These are phyloP conservation scores for Arthroderma sp. DNA, from an alignment of 2,329 filamentous ascomycete species.

Conservation along the genomic window DNA sequence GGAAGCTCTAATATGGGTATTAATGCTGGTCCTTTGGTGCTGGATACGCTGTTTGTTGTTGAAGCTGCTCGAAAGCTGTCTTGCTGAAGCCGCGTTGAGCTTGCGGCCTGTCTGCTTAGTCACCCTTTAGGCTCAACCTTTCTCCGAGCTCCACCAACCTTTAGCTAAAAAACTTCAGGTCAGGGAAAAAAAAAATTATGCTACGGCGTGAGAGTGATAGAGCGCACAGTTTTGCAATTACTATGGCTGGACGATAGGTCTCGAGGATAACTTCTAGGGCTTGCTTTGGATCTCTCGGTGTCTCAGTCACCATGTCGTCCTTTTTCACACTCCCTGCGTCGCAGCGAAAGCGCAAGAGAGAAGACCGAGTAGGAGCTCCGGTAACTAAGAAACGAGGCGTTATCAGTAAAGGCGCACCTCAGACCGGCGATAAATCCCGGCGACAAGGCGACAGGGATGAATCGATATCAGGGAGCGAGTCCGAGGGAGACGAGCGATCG, in stretches of 20 bases:
- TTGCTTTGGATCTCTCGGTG: background rate
- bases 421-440: slow-evolving; percentile 28
- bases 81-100: slow-evolving; percentile 26
- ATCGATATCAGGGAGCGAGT: slow-evolving; percentile 77
- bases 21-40: background rate
- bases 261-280: background rate
- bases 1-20: background rate
- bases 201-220: background rate
- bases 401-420: slow-evolving; percentile 23
- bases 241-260: background rate
- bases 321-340: slow-evolving; percentile 86
- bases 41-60: background rate
- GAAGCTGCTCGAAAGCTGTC: slow-evolving; percentile 1
- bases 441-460: slow-evolving; percentile 46
- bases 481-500: slow-evolving; percentile 51
- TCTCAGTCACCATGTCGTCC: slow-evolving; percentile 58
- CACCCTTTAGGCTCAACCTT: slow-evolving; percentile 21
- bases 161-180: slow-evolving; percentile 6
- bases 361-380: slow-evolving; percentile 33
- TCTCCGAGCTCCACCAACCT: slow-evolving; percentile 15
- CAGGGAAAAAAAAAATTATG: slow-evolving; percentile 9
- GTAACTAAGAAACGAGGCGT: slow-evolving; percentile 37
- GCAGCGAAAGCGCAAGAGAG: slow-evolving; percentile 82
- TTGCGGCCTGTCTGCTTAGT: slow-evolving; percentile 26
- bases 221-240: background rate